phyloP scores from a whole-genome alignment of 2,329 filamentous ascomycete species.

The Xylariaceae sp. region DNA sequence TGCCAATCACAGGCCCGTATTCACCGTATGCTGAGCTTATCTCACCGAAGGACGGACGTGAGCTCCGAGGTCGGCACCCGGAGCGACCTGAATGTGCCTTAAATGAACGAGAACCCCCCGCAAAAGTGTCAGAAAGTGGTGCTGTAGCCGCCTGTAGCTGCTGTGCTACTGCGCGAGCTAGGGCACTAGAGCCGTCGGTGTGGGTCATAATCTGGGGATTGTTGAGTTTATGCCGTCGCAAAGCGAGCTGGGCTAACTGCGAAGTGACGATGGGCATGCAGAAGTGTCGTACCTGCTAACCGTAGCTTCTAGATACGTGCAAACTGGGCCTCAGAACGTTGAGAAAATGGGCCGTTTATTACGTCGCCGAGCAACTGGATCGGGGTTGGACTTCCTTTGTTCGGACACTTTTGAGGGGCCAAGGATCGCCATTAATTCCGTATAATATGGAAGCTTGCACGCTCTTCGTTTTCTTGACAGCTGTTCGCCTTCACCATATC shows the following conservation, averaged over 20 bases:
- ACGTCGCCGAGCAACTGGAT: no score
- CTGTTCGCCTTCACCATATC: not conserved
- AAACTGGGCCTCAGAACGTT: no score
- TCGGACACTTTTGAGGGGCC: slow-evolving; percentile 12
- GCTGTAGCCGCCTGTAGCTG: not conserved
- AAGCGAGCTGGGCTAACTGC: slow-evolving; percentile 14
- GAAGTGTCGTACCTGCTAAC: no score
- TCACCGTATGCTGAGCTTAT: no score
- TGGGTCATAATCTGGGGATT: not conserved
- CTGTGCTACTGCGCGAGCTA: no score
- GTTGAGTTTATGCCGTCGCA: slow-evolving; percentile 20
- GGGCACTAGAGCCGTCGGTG: not conserved
- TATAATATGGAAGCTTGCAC: not conserved
- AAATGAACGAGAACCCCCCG: slow-evolving; percentile 7
- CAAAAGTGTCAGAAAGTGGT: not conserved
- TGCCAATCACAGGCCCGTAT: no score
- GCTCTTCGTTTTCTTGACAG: not conserved
- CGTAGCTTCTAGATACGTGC: no score
- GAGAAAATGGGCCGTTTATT: no score
- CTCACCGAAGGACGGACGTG: not conserved
- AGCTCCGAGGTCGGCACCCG: not conserved
- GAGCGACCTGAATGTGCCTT: not conserved
- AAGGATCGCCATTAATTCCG: slow-evolving; percentile 4
- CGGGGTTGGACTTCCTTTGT: slow-evolving; percentile 8
- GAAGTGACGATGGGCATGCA: no score